phyloP scores from a whole-genome alignment of 495 filamentous ascomycete species.

The Trichoderma asperelloides region DNA sequence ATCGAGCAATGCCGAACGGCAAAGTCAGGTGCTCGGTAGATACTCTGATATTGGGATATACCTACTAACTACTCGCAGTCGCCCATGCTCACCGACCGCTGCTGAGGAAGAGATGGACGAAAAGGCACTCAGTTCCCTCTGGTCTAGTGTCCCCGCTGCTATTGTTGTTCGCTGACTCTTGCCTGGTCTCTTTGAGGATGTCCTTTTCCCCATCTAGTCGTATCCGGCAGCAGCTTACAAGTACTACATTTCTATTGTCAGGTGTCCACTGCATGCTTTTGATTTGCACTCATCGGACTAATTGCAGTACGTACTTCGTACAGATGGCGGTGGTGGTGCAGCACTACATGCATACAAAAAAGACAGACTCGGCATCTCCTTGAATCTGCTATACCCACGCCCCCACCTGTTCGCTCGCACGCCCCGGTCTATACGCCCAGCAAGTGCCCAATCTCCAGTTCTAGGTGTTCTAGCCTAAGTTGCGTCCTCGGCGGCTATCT shows the following conservation, averaged over 20 bases:
- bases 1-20: too few relatives aligned
- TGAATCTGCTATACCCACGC: neutral
- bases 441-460: neutral
- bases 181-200: neutral
- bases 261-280: neutral
- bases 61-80: neutral
- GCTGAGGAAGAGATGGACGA: neutral
- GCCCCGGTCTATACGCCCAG: neutral
- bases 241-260: neutral
- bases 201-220: neutral
- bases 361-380: neutral
- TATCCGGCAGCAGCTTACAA: neutral
- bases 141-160: neutral
- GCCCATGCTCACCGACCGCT: neutral
- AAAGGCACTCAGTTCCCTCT: neutral
- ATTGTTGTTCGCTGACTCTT: neutral
- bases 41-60: neutral
- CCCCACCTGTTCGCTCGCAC: neutral
- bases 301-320: neutral
- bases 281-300: neutral
- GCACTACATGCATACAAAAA: neutral
- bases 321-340: neutral
- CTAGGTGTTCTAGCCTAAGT: neutral
- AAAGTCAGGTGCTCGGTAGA: too few relatives aligned
- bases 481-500: conserved; percentile 2